These are phyloP conservation scores for Deinandra increscens DNA, from an alignment of 129 eudicot species.

Conservation along the genomic window DNA sequence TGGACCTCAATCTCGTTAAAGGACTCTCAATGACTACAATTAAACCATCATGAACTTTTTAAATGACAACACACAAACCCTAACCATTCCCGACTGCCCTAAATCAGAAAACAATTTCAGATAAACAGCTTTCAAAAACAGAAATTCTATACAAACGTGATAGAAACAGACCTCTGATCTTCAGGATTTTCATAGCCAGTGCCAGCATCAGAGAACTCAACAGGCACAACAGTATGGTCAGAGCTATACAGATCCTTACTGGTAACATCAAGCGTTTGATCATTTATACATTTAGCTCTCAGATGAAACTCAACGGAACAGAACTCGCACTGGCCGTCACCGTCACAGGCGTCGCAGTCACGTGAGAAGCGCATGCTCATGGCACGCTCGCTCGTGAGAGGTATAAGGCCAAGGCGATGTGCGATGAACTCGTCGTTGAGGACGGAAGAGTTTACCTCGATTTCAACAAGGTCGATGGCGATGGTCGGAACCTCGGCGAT, in stretches of 20 bases:
- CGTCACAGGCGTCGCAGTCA: constrained; percentile 96
- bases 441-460: constrained; percentile 92
- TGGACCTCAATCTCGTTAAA: constrained; percentile 6
- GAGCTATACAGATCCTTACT: constrained; percentile 80
- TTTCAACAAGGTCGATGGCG: constrained; percentile 91
- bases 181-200: constrained; percentile 52
- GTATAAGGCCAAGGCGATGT: constrained; percentile 85
- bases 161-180: constrained; percentile 49
- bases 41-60: not conserved
- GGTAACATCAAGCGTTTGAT: constrained; percentile 88
- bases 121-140: no score
- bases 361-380: constrained; percentile 98
- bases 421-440: constrained; percentile 94
- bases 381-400: constrained; percentile 86
- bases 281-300: constrained; percentile 71
- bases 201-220: constrained; percentile 65
- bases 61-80: not conserved
- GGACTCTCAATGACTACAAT: not conserved
- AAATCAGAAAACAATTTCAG: constrained; percentile 5
- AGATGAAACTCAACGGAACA: constrained; percentile 97
- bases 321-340: constrained; percentile 97
- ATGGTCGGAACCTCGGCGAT: constrained; percentile 93
- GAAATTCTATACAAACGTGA: not conserved
- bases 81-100: not conserved
- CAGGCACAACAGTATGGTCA: constrained; percentile 82